Base-by-base conservation (phyloP, 176 grass and related monocot species). In the Metroxylon sagu region DNA sequence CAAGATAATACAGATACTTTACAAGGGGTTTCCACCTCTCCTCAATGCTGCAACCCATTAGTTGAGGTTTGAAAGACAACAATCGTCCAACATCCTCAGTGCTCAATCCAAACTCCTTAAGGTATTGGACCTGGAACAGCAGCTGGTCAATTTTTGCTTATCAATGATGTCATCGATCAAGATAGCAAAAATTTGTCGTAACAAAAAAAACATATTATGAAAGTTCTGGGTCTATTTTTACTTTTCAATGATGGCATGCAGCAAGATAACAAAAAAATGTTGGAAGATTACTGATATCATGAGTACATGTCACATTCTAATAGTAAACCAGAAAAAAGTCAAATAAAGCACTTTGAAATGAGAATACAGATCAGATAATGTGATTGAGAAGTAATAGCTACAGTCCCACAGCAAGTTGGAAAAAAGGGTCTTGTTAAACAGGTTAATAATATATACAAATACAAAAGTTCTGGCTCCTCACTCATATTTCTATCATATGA, bases 21-120 rank as follows among this genome's bases (percentile, higher is more conserved):
- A 97, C 83, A 29, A 97, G 83, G 70, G 92, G 87, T 64, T 76
- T 97, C 92, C 80, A 97, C 68, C 80, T 91, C 77, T 97, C 86
- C 77, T 97, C 76, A 53, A 97, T 85, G 62, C 87, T 80, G 67
- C 92, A 97, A 62, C 80, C 92, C 80, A 97, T 97, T 53, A 97
- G 73, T 48, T 88, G 92, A 48, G 92, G 92, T 70, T 85, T 97
- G 65, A 75, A 97, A 77, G 92, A 87, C 76, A 91, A 19, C 29
- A 91, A 65, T 64, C 60, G 85, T 60, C 81, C 81, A 54, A 91
- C 74, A 25, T 91, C 92, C 71, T 83, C 72, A 48, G 61, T 72
- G 16, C 66, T 82, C 60, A 90, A 69, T 49, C 81, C 87, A 77
- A 97, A 97, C 62, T 91, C 78, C 72, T 77, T 85, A 25, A 91